Conservation (phyloP, 805 yeast species). For the Ogataea sp. region DNA sequence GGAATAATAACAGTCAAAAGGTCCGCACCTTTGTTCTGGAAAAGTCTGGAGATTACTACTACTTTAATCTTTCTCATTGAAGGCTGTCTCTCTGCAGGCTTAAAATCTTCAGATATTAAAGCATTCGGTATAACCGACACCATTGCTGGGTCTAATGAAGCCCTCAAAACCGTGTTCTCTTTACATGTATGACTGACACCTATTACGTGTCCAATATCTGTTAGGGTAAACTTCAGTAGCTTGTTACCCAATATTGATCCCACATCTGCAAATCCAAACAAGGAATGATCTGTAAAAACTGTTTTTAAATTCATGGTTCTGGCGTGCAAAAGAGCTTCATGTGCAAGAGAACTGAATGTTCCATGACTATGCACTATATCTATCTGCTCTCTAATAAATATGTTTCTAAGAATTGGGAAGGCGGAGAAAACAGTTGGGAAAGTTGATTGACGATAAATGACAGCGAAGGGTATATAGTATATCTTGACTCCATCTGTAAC, state of each 20-base stretch:
- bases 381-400: conserved; percentile 75
- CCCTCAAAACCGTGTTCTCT: conserved; percentile 88
- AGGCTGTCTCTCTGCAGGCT: conserved; percentile 32
- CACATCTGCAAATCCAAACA: conserved; percentile 88
- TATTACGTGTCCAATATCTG: conserved; percentile 88
- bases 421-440: conserved; percentile 86
- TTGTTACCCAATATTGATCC: conserved; percentile 83
- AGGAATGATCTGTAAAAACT: conserved; percentile 91
- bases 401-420: conserved; percentile 79
- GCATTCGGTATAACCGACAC: conserved; percentile 97
- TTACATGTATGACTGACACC: conserved; percentile 96
- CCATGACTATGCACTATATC: conserved; percentile 96
- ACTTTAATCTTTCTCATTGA: conserved; percentile 52
- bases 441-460: conserved; percentile 75
- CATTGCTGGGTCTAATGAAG: conserved; percentile 64
- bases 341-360: conserved; percentile 76
- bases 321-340: conserved; percentile 88
- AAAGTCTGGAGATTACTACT: conserved; percentile 84
- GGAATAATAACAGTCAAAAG: conserved; percentile 81
- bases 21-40: conserved; percentile 96
- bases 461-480: conserved; percentile 78
- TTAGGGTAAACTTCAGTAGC: conserved; percentile 69
- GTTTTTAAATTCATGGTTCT: conserved; percentile 88
- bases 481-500: conserved; percentile 89
- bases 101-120: conserved; percentile 74